These are phyloP conservation scores for Kwoniella mangroviensis DNA, from an alignment of 768 basidiomycete genomes.

Conservation along the genomic window DNA sequence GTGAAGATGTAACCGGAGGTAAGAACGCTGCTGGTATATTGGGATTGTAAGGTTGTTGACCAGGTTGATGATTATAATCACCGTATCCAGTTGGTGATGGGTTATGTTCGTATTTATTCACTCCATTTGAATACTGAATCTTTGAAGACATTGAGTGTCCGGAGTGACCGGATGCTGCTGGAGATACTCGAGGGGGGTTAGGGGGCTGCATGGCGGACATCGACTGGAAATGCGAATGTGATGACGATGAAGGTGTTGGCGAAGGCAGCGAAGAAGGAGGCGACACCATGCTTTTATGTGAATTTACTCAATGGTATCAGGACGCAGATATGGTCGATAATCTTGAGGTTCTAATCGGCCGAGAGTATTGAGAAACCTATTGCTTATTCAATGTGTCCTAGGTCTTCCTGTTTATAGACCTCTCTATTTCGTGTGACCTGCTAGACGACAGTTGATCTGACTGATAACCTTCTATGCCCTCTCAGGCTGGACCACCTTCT, in stretches of 20 bases:
- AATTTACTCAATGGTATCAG: neutral
- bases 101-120: neutral
- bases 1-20: conserved; percentile 42
- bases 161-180: conserved; percentile 29
- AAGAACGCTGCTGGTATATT: conserved; percentile 28
- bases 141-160: conserved; percentile 4
- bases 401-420: no score
- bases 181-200: conserved; percentile 24
- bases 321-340: no score
- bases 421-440: no score
- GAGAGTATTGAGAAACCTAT: no score
- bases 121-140: conserved; percentile 3
- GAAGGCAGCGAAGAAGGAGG: conserved; percentile 41
- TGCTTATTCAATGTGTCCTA: no score
- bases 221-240: conserved; percentile 25
- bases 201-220: conserved; percentile 20
- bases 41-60: conserved; percentile 19
- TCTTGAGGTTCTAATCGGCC: no score
- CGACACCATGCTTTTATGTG: conserved; percentile 21
- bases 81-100: conserved; percentile 13
- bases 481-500: neutral
- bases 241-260: conserved; percentile 36
- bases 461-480: neutral
- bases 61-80: conserved; percentile 14
- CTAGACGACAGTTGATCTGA: neutral